Evolutionary conservation across 2,329 filamentous ascomycete species (phyloP), one percentile per base, ranked within the genome.

Genomic region (Colletotrichum sidae): DNA sequence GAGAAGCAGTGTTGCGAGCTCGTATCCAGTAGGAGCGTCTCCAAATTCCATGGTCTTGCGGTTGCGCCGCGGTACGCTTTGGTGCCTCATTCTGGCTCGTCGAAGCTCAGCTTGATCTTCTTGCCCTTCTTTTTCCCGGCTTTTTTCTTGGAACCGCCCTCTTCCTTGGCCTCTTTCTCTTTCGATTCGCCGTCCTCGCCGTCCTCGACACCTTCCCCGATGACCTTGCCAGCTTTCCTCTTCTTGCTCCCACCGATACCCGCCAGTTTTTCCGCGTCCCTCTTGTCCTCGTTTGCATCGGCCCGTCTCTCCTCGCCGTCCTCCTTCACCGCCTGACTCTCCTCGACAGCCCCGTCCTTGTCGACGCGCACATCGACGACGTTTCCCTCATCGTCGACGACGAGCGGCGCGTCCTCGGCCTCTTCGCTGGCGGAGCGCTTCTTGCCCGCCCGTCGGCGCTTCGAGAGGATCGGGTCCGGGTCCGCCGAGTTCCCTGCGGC

Each of bases 391-490:
- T 93, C 92, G 69, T 95, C 87, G 4, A 96, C 87, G 55, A 93
- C 88, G 0, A 93, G 83, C 0, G 92, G 92, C 54, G 84, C 90
- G 75, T 95, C 92, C 70, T 95, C 92, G 11, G 90, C 91, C 66
- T 93, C 88, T 45, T 90, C 89, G 70, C 90, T 88, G 65, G 81
- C 86, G 13, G 86, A 87, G 41, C 83, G 84, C 77, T 81, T 85
- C 78, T 82, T 85, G 63, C 72, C 77, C 53, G 82, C 79, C n/a
- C 86, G 79, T 2, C 84, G 78, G 15, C 80, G 80, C 6, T 78
- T 80, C 1, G 84, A 81, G 42, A 87, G 78, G 46, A 86, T 78
- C 5, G 84, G 83, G 60, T 88, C 84, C 70, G 87, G 80, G 42
- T 84, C 78, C 73, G 82, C 76, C 72, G 76, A 73, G 80, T 81